These are phyloP conservation scores for Catenaria anguillulae DNA, from an alignment of 371 early-diverging fungal species.

Conservation along the genomic window DNA sequence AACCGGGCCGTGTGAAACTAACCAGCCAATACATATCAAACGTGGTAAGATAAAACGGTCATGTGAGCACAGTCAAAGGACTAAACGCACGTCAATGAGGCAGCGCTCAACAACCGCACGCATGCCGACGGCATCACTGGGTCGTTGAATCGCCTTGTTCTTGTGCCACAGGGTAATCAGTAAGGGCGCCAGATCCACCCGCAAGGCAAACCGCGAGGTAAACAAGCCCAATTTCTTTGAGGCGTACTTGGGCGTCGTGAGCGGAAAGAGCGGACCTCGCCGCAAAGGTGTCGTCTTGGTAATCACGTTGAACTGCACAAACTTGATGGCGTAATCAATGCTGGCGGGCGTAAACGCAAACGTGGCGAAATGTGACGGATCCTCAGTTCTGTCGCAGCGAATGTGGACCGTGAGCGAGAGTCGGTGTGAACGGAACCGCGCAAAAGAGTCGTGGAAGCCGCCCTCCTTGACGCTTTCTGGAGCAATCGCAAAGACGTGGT, in stretches of 20 bases:
- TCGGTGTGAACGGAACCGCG: neutral
- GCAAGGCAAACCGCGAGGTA: neutral
- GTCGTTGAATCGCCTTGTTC: neutral
- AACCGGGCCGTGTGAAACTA: neutral
- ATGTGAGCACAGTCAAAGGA: neutral
- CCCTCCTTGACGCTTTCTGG: neutral
- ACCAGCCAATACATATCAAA: neutral
- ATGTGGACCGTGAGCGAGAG: neutral
- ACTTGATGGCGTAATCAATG: neutral
- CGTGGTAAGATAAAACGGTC: neutral
- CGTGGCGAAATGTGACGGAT: no score
- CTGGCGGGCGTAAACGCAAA: neutral
- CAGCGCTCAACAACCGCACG: neutral
- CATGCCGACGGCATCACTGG: neutral
- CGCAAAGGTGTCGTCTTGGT: neutral
- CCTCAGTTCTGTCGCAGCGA: neutral
- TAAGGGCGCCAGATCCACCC: neutral
- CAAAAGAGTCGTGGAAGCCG: neutral
- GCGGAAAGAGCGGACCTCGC: neutral
- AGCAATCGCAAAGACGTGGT: neutral
- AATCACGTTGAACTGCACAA: neutral
- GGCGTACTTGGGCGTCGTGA: neutral
- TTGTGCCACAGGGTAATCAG: slow-evolving; percentile 1
- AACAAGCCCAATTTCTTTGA: neutral
- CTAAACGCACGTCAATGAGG: neutral